Conservation (phyloP, 495 filamentous ascomycete species). For the Clavariopsis aquatica region DNA sequence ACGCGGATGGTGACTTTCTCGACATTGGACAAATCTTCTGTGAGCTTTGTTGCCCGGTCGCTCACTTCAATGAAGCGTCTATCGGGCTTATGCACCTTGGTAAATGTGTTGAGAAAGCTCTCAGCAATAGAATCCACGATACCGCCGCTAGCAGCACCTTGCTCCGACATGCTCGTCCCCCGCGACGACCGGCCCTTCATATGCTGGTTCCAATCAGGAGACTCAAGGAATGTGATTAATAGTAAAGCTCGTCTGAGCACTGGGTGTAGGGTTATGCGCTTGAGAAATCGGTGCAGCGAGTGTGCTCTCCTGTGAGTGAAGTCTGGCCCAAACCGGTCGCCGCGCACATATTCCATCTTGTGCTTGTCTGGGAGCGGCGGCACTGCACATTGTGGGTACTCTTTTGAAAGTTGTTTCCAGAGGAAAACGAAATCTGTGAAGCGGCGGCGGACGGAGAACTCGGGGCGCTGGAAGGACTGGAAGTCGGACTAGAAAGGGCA, state of each 20-base stretch:
- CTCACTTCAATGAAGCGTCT: conserved; percentile 90
- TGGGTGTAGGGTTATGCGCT: conserved; percentile 83
- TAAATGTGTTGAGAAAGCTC: conserved; percentile 96
- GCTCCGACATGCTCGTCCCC: conserved; percentile 56
- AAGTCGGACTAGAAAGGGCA: conserved; percentile 73
- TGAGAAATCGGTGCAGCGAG: conserved; percentile 89
- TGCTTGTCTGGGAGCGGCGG: conserved; percentile 97
- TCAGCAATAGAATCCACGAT: conserved; percentile 94
- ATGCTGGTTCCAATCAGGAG: conserved; percentile 90
- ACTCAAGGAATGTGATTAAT: conserved; percentile 87
- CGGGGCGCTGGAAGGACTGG: conserved; percentile 79
- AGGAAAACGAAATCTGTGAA: conserved; percentile 98
- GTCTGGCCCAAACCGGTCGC: conserved; percentile 89
- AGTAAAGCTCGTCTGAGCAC: conserved; percentile 80
- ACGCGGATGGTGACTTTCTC: conserved; percentile 92
- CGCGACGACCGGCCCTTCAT: conserved; percentile 77
- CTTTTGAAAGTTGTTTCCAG: conserved; percentile 80
- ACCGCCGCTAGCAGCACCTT: conserved; percentile 55
- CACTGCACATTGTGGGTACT: conserved; percentile 89
- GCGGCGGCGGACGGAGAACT: conserved; percentile 76
- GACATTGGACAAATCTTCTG: conserved; percentile 89
- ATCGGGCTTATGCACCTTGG: conserved; percentile 93
- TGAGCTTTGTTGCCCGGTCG: conserved; percentile 91
- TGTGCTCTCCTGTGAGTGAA: conserved; percentile 89
- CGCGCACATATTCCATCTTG: conserved; percentile 96